Evolutionary conservation across 2,329 filamentous ascomycete species (phyloP), one percentile per base, ranked within the genome.

Genomic region (Penicillium sp.): DNA sequence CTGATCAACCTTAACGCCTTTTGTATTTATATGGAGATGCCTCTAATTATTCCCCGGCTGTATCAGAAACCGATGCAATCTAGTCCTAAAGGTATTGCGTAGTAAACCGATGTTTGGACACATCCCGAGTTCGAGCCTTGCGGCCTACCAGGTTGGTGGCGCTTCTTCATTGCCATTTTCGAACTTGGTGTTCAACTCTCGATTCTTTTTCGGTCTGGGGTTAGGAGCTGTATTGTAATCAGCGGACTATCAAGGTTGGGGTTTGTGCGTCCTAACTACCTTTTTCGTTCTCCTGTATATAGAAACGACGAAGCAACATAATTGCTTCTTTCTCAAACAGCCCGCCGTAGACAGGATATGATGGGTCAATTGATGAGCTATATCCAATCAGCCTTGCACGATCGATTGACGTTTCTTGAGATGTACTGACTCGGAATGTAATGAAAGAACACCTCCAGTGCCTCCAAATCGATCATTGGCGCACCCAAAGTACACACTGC

Each of bases 391-490:
- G 60, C 38, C 33, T 36, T 36, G 17, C 25, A 50, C 8, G 2
- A 14, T 42, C 51, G 6, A 17, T 25, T 5, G 16, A 12, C 8
- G 4, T 30, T n/a, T n/a, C n/a, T n/a, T 16, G 16, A 3, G 38
- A n/a, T 36, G 46, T 41, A 74, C 80, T 61, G 65, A 83, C 81
- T 86, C 83, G n/a, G 80, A 79, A 73, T 97, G 91, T 51, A 97
- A 85, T 63, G 87, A 88, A 71, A 99, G 86, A 14, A 99, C 94
- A 51, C 95, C 93, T 1, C 94, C 94, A 16, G 91, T 96, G 31
- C 95, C 94, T 8, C 94, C 94, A 77, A 99, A 99, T 55, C 95
- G 90, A 77, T 99, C 94, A 73, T 99, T 99, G 66, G 89, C 85
- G 57, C 92, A 96, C 5, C 94, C 95, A 73, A 94, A 99, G 74